Evolutionary conservation across 2,329 filamentous ascomycete genomes (phyloP).

Genomic region (Xylariaceae sp.): DNA sequence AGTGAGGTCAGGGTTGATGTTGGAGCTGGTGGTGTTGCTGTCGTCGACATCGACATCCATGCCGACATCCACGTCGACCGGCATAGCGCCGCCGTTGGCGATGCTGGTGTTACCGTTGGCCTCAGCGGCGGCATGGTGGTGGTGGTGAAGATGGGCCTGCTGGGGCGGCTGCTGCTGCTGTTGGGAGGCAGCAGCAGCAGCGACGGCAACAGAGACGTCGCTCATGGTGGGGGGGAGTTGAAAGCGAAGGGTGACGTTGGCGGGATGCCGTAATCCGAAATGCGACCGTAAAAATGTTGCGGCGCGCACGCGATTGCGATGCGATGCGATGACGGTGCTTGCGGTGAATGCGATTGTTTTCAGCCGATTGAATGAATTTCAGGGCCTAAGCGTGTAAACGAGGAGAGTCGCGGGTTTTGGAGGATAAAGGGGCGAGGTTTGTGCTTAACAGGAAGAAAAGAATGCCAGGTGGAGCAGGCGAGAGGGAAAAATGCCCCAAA

Average conservation of each 20-base stretch:
- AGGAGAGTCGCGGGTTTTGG: conserved; percentile 29
- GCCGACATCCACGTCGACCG: conserved; percentile 6
- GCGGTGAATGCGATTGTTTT: conserved; percentile 21
- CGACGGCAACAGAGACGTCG: conserved; percentile 23
- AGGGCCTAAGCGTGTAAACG: conserved; percentile 32
- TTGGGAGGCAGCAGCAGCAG: conserved; percentile 12
- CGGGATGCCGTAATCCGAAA: background rate
- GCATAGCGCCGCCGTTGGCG: background rate
- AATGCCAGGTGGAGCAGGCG: conserved; percentile 20
- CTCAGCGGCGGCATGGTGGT: background rate
- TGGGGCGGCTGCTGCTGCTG: conserved; percentile 2
- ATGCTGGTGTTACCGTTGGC: conserved; percentile 2
- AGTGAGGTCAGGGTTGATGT: conserved; percentile 5
- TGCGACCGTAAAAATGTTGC: conserved; percentile 13
- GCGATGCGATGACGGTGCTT: conserved; percentile 15
- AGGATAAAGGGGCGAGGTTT: conserved; percentile 31
- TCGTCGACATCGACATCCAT: conserved; percentile 15
- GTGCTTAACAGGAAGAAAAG: conserved; percentile 29
- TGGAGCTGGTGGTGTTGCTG: conserved; percentile 13
- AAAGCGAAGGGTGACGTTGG: background rate
- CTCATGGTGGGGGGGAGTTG: conserved; percentile 22
- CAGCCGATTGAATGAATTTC: conserved; percentile 29
- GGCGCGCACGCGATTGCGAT: conserved; percentile 11
- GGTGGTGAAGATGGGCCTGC: conserved; percentile 4
- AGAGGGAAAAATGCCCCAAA: conserved; percentile 18